Evolutionary conservation across 495 filamentous ascomycete genomes (phyloP).

Genomic region (Platismatia glauca): DNA sequence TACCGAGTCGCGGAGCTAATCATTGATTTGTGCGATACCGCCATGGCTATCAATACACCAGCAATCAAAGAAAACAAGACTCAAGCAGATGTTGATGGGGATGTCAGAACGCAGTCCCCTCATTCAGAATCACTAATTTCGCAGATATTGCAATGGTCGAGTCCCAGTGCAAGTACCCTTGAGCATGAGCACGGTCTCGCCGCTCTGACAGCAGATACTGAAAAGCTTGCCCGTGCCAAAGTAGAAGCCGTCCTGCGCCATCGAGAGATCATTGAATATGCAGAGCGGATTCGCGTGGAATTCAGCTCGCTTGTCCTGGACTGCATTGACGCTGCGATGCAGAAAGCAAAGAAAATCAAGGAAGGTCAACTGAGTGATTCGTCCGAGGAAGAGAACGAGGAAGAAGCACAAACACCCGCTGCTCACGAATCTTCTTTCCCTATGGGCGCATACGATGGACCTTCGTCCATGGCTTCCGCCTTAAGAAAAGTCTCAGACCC

Average conservation of each 20-base stretch:
- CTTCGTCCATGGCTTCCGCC: constrained; percentile 38
- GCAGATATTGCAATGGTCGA: constrained; percentile 92
- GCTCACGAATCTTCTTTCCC: constrained; percentile 29
- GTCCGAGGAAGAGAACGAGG: constrained; percentile 39
- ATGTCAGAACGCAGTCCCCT: constrained; percentile 81
- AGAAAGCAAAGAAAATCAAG: constrained; percentile 80
- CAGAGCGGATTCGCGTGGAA: constrained; percentile 88
- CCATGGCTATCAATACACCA: constrained; percentile 88
- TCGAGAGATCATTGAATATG: constrained; percentile 87
- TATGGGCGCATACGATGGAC: constrained; percentile 30
- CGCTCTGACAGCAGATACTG: constrained; percentile 80
- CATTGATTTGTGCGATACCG: constrained; percentile 90
- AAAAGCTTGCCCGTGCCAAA: constrained; percentile 70
- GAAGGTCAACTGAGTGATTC: constrained; percentile 79
- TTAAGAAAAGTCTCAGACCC: constrained; percentile 30
- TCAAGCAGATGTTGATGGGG: constrained; percentile 51
- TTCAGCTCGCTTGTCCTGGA: constrained; percentile 86
- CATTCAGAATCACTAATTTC: constrained; percentile 88
- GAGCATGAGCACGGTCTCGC: constrained; percentile 91
- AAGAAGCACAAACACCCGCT: constrained; percentile 29
- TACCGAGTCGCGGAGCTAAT: constrained; percentile 89
- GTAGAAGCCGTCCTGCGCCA: constrained; percentile 88
- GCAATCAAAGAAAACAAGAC: constrained; percentile 72
- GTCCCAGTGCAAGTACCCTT: constrained; percentile 72
- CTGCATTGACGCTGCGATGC: constrained; percentile 85